phyloP scores from a whole-genome alignment of 768 basidiomycete species.

The Mycena olivaceomarginata region DNA sequence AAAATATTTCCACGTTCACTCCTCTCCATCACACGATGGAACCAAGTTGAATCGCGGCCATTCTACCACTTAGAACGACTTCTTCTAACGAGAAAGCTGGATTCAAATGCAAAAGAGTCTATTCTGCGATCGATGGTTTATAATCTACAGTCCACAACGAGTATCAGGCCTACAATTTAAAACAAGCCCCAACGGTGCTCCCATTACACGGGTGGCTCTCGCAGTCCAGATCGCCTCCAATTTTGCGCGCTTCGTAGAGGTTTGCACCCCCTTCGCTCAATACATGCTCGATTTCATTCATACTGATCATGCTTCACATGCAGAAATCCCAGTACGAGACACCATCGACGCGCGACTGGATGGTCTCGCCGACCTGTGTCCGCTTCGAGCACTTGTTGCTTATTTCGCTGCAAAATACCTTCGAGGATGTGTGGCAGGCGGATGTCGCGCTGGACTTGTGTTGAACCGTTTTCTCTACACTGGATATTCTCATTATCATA shows the following conservation, averaged over 20 bases:
- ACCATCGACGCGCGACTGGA: constrained; percentile 9
- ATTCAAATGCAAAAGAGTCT: too few relatives aligned
- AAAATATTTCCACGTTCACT: too few relatives aligned
- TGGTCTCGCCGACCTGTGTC: constrained; percentile 13
- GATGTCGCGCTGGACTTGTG: constrained; percentile 25
- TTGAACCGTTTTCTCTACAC: background rate
- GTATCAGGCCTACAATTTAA: too few relatives aligned
- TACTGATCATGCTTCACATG: background rate
- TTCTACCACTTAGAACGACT: too few relatives aligned
- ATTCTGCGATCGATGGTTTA: too few relatives aligned
- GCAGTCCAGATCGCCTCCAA: constrained; percentile 9
- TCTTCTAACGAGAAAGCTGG: too few relatives aligned
- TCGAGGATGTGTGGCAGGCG: constrained; percentile 32
- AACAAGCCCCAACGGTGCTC: constrained; percentile 47
- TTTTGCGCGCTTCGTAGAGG: constrained; percentile 20
- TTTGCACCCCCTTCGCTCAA: background rate
- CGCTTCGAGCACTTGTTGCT: constrained; percentile 23
- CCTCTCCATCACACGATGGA: too few relatives aligned
- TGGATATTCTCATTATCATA: too few relatives aligned
- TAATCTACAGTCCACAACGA: too few relatives aligned
- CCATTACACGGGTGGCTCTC: constrained; percentile 63
- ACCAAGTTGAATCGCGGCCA: too few relatives aligned
- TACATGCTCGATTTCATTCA: background rate
- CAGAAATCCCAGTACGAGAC: constrained; percentile 29
- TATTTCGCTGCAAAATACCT: constrained; percentile 18